Evolutionary conservation across 163 green algal genomes (phyloP).

Genomic region (Prototheca stagnorum): DNA sequence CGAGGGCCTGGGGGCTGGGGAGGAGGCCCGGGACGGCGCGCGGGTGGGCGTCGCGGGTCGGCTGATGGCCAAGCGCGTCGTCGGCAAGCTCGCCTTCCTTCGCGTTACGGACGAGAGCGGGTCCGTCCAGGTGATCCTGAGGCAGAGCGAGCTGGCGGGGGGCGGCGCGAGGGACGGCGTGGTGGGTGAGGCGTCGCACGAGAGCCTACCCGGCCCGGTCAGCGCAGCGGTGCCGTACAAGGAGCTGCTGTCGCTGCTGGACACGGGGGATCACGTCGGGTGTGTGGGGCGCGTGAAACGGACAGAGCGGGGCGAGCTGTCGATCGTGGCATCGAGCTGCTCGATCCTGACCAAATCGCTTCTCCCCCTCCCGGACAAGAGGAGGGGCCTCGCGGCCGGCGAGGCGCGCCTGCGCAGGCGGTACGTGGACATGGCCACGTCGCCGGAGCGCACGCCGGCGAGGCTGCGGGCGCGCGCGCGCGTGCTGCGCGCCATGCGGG

Average conservation of each 20-base stretch:
- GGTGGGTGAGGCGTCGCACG: no score
- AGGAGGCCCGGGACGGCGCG: constrained; percentile 13
- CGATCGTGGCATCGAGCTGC: constrained; percentile 32
- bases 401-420: constrained; percentile 81
- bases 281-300: constrained; percentile 53
- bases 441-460: constrained; percentile 46
- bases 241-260: constrained; percentile 41
- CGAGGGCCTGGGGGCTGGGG: constrained; percentile 26
- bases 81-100: constrained; percentile 96
- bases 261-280: constrained; percentile 93
- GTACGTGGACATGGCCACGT: constrained; percentile 92
- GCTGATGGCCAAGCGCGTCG: constrained; percentile 70
- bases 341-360: constrained; percentile 90
- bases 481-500: constrained; percentile 57
- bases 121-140: constrained; percentile 83
- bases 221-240: no score
- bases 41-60: constrained; percentile 75
- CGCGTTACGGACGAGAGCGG: constrained; percentile 72
- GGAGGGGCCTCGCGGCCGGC: constrained; percentile 82
- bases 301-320: constrained; percentile 93
- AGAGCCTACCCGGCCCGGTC: no score
- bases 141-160: constrained; percentile 49
- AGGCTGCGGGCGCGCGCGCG: constrained; percentile 65
- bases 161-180: no score
- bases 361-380: constrained; percentile 94